These are phyloP conservation scores for Kwoniella dejecticola DNA, from an alignment of 768 basidiomycete genomes.

Conservation along the genomic window DNA sequence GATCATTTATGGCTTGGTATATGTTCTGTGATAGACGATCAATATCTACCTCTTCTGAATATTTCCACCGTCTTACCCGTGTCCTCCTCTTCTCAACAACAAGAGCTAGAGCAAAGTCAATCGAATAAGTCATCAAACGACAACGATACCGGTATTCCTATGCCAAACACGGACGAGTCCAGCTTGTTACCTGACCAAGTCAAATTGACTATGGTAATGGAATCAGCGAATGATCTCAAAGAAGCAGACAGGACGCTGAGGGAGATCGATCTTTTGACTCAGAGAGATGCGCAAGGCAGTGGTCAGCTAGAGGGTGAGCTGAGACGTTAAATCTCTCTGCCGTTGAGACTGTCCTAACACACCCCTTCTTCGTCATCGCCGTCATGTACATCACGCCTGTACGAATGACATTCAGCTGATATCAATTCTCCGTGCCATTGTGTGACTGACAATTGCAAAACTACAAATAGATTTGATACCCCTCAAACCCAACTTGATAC, in stretches of 20 bases:
- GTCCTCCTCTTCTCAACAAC: slow-evolving; percentile 9
- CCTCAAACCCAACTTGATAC: slow-evolving; percentile 10
- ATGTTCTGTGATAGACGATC: too few species aligned
- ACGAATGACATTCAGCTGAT: not conserved
- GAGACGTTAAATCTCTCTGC: too few species aligned
- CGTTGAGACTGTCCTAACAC: too few species aligned
- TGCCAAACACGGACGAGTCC: too few species aligned
- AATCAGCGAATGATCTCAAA: slow-evolving; percentile 39
- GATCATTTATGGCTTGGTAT: too few species aligned
- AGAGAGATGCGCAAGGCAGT: slow-evolving; percentile 37
- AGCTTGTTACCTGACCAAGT: slow-evolving; percentile 35
- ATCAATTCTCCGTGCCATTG: too few species aligned
- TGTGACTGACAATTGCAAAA: too few species aligned
- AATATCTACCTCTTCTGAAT: slow-evolving; percentile 38
- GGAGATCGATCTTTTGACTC: slow-evolving; percentile 36
- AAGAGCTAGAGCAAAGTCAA: too few species aligned
- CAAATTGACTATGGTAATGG: slow-evolving; percentile 43
- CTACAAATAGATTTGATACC: slow-evolving; percentile 42
- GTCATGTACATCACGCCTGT: too few species aligned
- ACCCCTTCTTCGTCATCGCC: too few species aligned
- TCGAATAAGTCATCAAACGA: not conserved
- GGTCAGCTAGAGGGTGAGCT: slow-evolving; percentile 40
- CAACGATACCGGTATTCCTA: too few species aligned
- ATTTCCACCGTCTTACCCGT: too few species aligned
- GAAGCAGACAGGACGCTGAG: slow-evolving; percentile 39